Percentiles rank a stretch among this genome's conserved stretches.
Evolutionary conservation across 495 filamentous ascomycete species (phyloP).

Genomic region (Tuber umbilicatum): DNA sequence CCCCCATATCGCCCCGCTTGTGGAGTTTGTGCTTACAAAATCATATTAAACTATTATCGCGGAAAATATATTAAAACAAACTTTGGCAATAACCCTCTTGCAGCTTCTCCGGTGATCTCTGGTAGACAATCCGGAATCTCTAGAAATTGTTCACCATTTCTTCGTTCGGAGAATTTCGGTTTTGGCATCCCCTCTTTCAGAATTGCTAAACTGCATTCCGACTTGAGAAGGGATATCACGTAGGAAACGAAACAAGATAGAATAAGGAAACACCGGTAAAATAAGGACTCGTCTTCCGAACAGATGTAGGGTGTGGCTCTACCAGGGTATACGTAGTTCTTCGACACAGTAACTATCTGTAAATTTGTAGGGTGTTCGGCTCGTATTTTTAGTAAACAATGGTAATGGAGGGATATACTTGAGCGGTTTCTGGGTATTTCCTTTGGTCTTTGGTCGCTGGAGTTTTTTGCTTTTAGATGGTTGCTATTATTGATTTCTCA

Average conservation of each 20-base stretch:
- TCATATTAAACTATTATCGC: not conserved
- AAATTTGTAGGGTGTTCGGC: not conserved
- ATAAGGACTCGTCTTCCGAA: not conserved
- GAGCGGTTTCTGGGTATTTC: not conserved
- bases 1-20: not conserved
- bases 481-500: not conserved
- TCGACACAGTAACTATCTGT: not conserved
- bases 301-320: not conserved
- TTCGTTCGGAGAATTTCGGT: not conserved
- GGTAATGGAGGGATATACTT: not conserved
- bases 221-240: too few species aligned
- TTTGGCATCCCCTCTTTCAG: not conserved
- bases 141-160: not conserved
- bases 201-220: not conserved
- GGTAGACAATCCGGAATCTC: not conserved
- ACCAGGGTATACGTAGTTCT: not conserved
- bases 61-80: not conserved
- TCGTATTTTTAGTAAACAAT: not conserved
- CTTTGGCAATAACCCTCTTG: not conserved
- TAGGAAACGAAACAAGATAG: not conserved
- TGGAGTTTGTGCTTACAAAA: not conserved
- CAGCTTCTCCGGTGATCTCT: not conserved
- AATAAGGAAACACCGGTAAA: not conserved
- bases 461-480: not conserved
- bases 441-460: not conserved